These are phyloP conservation scores for Metschnikowia koreensis DNA, from an alignment of 805 yeast species.

Conservation along the genomic window DNA sequence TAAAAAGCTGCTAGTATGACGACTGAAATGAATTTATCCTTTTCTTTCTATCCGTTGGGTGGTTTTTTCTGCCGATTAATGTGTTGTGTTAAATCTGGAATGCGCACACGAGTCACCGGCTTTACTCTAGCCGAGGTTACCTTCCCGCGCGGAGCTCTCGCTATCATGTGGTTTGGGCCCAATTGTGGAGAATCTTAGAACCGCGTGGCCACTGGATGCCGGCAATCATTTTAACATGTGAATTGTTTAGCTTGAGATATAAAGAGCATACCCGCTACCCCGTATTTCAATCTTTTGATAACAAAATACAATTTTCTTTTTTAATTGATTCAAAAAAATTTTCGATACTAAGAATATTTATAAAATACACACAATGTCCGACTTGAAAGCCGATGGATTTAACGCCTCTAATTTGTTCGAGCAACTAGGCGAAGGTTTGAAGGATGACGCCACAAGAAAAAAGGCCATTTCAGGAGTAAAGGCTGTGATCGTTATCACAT, in stretches of 20 bases:
- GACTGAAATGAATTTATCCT: no score
- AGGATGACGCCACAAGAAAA: conserved; percentile 33
- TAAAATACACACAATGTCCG: conserved; percentile 22
- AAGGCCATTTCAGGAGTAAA: conserved; percentile 50
- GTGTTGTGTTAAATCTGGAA: no score
- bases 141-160: not conserved
- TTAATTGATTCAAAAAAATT: not conserved
- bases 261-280: not conserved
- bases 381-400: conserved; percentile 37
- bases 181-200: conserved; percentile 12
- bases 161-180: conserved; percentile 3
- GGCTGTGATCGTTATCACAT: conserved; percentile 61
- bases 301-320: not conserved
- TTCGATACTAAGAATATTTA: not conserved
- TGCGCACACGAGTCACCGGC: not conserved
- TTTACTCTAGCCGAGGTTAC: not conserved
- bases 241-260: conserved; percentile 8
- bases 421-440: conserved; percentile 38
- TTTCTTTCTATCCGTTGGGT: no score
- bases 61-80: no score
- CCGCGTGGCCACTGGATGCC: conserved; percentile 8
- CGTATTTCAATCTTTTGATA: not conserved
- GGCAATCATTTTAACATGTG: conserved; percentile 12
- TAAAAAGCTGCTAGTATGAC: no score
- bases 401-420: conserved; percentile 43